phyloP scores from a whole-genome alignment of 2,329 filamentous ascomycete species.

The Nannizziopsis arthrosporioides region DNA sequence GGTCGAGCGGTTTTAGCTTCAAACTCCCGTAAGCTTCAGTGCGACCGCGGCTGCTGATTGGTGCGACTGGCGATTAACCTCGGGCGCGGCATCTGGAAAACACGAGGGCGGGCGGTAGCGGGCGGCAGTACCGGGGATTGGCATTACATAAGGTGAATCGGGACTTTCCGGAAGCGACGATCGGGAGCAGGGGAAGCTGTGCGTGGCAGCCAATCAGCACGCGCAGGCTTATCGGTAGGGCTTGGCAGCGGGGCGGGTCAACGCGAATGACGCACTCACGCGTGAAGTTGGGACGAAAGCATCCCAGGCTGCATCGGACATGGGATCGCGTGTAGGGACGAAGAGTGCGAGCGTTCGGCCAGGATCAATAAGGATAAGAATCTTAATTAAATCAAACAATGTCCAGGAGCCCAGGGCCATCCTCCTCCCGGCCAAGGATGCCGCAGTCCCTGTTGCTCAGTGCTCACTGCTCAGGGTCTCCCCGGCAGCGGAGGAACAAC shows the following conservation, averaged over 20 bases:
- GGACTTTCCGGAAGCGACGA: slow-evolving; percentile 2
- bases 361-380: too few relatives aligned
- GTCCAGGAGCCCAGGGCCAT: too few relatives aligned
- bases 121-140: slow-evolving; percentile 1
- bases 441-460: too few relatives aligned
- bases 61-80: background rate
- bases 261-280: background rate
- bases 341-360: too few relatives aligned
- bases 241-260: background rate
- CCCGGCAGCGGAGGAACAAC: background rate
- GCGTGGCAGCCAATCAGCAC: slow-evolving; percentile 3
- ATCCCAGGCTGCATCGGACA: background rate
- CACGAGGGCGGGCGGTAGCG: background rate
- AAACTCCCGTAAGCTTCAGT: slow-evolving; percentile 5
- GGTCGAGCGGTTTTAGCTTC: background rate
- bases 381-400: too few relatives aligned
- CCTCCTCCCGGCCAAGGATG: too few relatives aligned
- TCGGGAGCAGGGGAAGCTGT: slow-evolving; percentile 8
- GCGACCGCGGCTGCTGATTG: background rate
- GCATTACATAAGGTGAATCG: slow-evolving; percentile 11
- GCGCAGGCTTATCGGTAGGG: slow-evolving; percentile 1
- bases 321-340: background rate
- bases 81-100: slow-evolving; percentile 1
- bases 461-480: background rate
- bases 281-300: background rate